These are phyloP conservation scores for Catenaria anguillulae DNA, from an alignment of 371 early-diverging fungal species.

Conservation along the genomic window DNA sequence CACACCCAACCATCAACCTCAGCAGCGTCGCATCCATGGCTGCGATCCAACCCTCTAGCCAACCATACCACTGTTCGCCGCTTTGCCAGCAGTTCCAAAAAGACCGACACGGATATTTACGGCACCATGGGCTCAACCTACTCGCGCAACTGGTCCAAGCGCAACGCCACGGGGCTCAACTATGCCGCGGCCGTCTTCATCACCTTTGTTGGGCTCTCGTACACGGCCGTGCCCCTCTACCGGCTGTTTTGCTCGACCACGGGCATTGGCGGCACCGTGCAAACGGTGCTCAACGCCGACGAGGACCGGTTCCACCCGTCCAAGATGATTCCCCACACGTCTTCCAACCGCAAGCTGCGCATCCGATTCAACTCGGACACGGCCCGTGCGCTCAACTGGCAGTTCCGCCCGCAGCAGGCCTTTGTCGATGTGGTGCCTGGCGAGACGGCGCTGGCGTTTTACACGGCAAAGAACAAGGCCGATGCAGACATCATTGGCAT, in stretches of 20 bases:
- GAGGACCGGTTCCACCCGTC: conserved; percentile 41
- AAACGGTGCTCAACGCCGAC: conserved; percentile 14
- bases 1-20: too few relatives aligned
- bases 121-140: not conserved
- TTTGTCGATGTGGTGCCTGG: conserved; percentile 80
- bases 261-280: conserved; percentile 77
- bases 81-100: too few relatives aligned
- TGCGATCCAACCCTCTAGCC: too few relatives aligned
- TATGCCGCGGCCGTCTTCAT: conserved; percentile 74
- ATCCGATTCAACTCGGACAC: conserved; percentile 74
- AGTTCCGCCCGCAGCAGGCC: conserved; percentile 72
- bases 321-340: conserved; percentile 32
- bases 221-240: conserved; percentile 93
- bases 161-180: conserved; percentile 33
- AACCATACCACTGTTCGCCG: too few relatives aligned
- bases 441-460: conserved; percentile 93
- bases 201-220: conserved; percentile 70
- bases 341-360: conserved; percentile 33
- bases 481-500: conserved; percentile 87
- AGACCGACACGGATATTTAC: too few relatives aligned
- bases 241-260: conserved; percentile 83
- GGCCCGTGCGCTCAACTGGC: conserved; percentile 72
- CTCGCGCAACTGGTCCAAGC: not conserved
- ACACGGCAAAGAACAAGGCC: conserved; percentile 82
- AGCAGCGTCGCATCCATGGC: too few relatives aligned